A percentile compares a stretch with the other conserved stretches of the same genome.
These are phyloP conservation scores for Ustilago hordei DNA, from an alignment of 1,284 basidiomycete species.

Conservation along the genomic window DNA sequence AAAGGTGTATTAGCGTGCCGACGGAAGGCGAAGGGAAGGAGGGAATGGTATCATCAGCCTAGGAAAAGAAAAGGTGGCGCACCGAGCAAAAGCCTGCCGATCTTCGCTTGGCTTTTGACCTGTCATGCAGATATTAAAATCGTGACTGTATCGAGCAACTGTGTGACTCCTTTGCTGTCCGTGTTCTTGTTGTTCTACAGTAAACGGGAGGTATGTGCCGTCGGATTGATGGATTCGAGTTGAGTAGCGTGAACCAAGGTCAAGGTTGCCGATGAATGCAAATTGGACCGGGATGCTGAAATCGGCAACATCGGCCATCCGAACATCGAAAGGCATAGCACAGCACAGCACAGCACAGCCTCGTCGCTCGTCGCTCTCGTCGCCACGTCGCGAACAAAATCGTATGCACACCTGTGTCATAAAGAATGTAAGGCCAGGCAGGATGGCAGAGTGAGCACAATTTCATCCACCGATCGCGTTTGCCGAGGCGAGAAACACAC, in stretches of 20 bases:
- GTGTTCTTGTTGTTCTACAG: not conserved
- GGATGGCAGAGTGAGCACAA: not conserved
- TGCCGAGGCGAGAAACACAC: conserved; percentile 19
- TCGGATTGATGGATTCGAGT: not conserved
- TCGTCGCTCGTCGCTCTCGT: not conserved
- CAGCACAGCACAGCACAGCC: too few relatives aligned
- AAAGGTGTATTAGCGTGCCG: not conserved
- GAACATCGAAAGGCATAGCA: not conserved
- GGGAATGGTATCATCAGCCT: too few relatives aligned
- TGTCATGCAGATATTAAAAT: not conserved
- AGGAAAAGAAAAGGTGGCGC: not conserved
- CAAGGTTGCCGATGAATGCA: not conserved
- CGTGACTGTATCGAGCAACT: not conserved
- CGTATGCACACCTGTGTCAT: not conserved
- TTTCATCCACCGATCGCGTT: conserved; percentile 24
- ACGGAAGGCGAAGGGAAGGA: not conserved
- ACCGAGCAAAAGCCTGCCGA: conserved; percentile 23
- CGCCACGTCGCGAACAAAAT: conserved; percentile 2
- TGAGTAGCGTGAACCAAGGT: not conserved
- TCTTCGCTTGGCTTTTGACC: conserved; percentile 15
- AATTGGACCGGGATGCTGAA: not conserved
- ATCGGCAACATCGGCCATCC: conserved; percentile 1
- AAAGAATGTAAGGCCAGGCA: not conserved
- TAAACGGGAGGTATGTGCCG: not conserved
- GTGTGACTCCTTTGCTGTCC: not conserved